A percentile compares a stretch with the other conserved stretches of the same genome.
Conservation (phyloP, 1,139 yeast genomes). For the Geotrichum macrosporum region DNA sequence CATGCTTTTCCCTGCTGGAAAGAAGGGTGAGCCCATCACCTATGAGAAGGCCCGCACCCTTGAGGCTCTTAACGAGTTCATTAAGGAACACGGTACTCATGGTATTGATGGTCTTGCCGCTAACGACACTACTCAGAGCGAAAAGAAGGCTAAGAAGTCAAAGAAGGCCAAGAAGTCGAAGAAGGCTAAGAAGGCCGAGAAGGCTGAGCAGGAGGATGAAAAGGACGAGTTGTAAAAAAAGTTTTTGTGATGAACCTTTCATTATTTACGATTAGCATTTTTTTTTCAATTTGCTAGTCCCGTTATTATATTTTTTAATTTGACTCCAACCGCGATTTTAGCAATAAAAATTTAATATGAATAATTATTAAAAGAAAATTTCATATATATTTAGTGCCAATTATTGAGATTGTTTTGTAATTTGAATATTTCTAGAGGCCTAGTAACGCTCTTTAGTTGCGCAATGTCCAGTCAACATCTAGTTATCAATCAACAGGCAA, state of each 20-base stretch:
- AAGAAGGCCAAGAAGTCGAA: conserved; percentile 36
- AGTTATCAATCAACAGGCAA: too few relatives aligned
- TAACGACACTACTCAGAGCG: too few relatives aligned
- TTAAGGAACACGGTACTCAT: conserved; percentile 60
- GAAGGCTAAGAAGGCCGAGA: conserved; percentile 23
- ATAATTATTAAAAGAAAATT: too few relatives aligned
- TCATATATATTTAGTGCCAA: background rate
- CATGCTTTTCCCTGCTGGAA: conserved; percentile 88
- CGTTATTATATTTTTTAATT: too few relatives aligned
- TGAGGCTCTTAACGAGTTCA: conserved; percentile 64
- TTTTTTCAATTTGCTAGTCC: too few relatives aligned
- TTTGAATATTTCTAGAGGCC: too few relatives aligned
- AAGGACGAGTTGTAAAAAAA: conserved; percentile 24
- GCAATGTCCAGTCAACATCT: too few relatives aligned
- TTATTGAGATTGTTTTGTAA: too few relatives aligned
- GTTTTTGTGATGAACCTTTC: background rate
- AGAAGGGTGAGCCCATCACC: conserved; percentile 64
- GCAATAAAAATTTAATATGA: too few relatives aligned
- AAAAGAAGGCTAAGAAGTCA: conserved; percentile 31
- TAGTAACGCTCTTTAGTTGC: too few relatives aligned
- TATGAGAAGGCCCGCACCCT: conserved; percentile 72
- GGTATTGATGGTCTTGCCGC: conserved; percentile 51
- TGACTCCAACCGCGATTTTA: too few relatives aligned
- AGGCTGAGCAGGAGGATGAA: conserved; percentile 7
- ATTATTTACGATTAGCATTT: too few relatives aligned